phyloP scores from a whole-genome alignment of 805 yeast species.

The Candida germanica region DNA sequence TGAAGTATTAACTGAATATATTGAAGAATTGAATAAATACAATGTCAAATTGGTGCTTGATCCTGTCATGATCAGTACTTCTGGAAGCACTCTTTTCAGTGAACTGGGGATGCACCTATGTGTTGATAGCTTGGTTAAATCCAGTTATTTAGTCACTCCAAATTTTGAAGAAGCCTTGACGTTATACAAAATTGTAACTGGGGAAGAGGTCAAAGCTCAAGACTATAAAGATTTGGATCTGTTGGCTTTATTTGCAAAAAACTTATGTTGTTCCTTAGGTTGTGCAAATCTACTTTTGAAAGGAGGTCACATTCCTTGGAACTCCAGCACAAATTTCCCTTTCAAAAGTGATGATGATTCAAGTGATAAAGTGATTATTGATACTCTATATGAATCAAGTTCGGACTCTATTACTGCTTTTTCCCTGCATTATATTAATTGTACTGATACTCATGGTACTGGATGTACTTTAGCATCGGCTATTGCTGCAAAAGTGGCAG shows the following conservation, averaged over 20 bases:
- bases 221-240: slow-evolving; percentile 30
- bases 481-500: slow-evolving; percentile 72
- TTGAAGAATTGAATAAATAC: slow-evolving; percentile 26
- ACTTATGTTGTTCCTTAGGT: slow-evolving; percentile 26
- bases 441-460: slow-evolving; percentile 77
- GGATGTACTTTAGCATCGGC: slow-evolving; percentile 87
- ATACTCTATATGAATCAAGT: slow-evolving; percentile 49
- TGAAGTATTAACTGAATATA: slow-evolving; percentile 37
- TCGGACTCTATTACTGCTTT: slow-evolving; percentile 38
- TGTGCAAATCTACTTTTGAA: slow-evolving; percentile 62
- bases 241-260: slow-evolving; percentile 14
- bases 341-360: slow-evolving; percentile 7
- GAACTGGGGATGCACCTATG: slow-evolving; percentile 43
- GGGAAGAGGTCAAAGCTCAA: slow-evolving; percentile 4
- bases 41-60: slow-evolving; percentile 56
- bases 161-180: slow-evolving; percentile 64
- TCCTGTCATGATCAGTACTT: slow-evolving; percentile 82
- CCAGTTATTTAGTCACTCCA: slow-evolving; percentile 69
- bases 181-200: slow-evolving; percentile 31
- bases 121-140: slow-evolving; percentile 43
- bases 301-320: slow-evolving; percentile 74
- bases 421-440: slow-evolving; percentile 42
- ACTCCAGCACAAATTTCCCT: slow-evolving; percentile 12
- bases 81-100: slow-evolving; percentile 61
- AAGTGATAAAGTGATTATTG: slow-evolving; percentile 39